These are phyloP conservation scores for Chalciporus pseudorubinellus DNA, from an alignment of 768 basidiomycete genomes.

Conservation along the genomic window DNA sequence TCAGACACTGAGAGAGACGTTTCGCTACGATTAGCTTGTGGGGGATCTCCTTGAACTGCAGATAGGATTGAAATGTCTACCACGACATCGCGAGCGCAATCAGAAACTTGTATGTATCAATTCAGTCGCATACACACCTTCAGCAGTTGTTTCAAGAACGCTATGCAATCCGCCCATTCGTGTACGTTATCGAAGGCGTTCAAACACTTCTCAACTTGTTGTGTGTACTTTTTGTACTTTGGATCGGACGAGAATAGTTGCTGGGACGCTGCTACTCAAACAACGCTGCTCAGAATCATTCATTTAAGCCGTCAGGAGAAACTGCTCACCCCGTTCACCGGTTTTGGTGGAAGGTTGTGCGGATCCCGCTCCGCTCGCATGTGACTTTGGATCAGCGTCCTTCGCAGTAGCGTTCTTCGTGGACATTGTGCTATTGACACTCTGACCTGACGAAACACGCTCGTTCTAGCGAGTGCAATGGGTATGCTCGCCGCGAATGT, in stretches of 20 bases:
- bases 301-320: background rate
- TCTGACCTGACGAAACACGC: background rate
- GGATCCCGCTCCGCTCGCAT: conserved; percentile 6
- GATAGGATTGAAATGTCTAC: conserved; percentile 89
- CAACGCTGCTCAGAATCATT: background rate
- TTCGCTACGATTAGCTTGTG: conserved; percentile 93
- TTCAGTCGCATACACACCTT: conserved; percentile 52
- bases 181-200: conserved; percentile 93
- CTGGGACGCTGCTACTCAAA: conserved; percentile 44
- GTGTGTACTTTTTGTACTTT: conserved; percentile 91
- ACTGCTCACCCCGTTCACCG: conserved; percentile 32
- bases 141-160: conserved; percentile 90
- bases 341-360: conserved; percentile 19
- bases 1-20: conserved; percentile 92
- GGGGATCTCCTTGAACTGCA: conserved; percentile 95
- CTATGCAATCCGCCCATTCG: conserved; percentile 99
- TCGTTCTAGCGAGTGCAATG: conserved; percentile 4
- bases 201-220: conserved; percentile 90
- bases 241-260: conserved; percentile 74
- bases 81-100: background rate
- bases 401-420: conserved; percentile 13
- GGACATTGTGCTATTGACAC: conserved; percentile 17
- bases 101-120: background rate
- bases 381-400: conserved; percentile 18
- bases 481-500: background rate